Base-by-base conservation (phyloP, 139 green algal species). In the Tetraselmis chui region DNA sequence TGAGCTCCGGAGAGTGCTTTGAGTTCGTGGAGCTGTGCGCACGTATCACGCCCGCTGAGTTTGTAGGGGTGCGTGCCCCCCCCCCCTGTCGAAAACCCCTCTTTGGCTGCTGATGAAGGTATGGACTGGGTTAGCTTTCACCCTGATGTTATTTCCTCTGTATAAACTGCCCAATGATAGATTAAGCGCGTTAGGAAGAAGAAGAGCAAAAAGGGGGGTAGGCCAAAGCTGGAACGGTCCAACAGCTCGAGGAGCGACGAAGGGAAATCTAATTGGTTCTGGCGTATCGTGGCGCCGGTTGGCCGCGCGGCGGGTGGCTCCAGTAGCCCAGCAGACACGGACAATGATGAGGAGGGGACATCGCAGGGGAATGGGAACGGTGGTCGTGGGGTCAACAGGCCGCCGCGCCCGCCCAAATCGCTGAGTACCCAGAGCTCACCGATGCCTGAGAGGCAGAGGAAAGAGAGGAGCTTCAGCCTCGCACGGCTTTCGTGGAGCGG, bases 1-100 rank as follows among this genome's bases (percentile, higher is more conserved):
- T 67, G 45, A 67, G 45, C 45, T 67, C 45, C 18, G 45, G 45
- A 5, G 45, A 67, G 45, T 67, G 45, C 45, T 67, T 80, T 29
- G 30, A 75, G 78, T 81, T 76, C 75, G 78, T 81, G 78, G 78
- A 81, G 31, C 27, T 80, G 76, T 29, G 76, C 2, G 76, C 76
- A 28, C 29, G 30, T 5, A 58, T 80, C 29, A 45, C 30, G 76
- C 76, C 76, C 76, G 30, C n/a, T 27, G 76, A 80, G 76, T 80
- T 80, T 58, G 29, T 80, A 22, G 76, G 76, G 23, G 30, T 80
- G 27, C 76, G 76, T 29, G 30, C 45, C 45, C 45, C 45, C 45
- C 45, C 18, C 45, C 45, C 45, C n/a, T n/a, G n/a, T n/a, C n/a
- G n/a, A n/a, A n/a, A n/a, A n/a, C n/a, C n/a, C n/a, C n/a, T n/a